A percentile compares a stretch with the other conserved stretches of the same genome.
Conservation (phyloP, 768 basidiomycete species). For the Boletus tylopilopsis region DNA sequence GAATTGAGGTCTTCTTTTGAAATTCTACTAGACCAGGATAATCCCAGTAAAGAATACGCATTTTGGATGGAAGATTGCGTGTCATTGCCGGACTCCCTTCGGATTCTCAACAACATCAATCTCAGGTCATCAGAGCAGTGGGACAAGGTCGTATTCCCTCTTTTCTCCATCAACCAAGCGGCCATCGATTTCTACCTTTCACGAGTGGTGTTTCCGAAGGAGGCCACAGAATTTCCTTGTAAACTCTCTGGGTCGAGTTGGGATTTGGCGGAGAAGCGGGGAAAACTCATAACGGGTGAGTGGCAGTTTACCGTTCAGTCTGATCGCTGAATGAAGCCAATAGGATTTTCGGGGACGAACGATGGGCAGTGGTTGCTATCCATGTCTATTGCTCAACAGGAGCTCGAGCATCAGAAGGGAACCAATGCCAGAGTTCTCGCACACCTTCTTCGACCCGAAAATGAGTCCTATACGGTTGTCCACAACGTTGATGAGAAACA, state of each 20-base stretch:
- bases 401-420: conserved; percentile 22
- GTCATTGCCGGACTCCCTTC: background rate
- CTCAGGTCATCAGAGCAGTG: conserved; percentile 7
- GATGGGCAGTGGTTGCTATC: conserved; percentile 36
- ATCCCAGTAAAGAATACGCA: background rate
- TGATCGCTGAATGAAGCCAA: background rate
- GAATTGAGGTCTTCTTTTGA: conserved; percentile 1
- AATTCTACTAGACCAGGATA: conserved; percentile 1
- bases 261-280: conserved; percentile 31
- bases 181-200: conserved; percentile 19
- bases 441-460: conserved; percentile 23
- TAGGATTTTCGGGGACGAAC: conserved; percentile 39
- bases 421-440: conserved; percentile 40
- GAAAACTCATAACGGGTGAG: conserved; percentile 6
- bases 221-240: conserved; percentile 28
- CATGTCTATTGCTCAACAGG: conserved; percentile 27
- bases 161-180: conserved; percentile 1
- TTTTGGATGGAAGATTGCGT: background rate
- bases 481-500: background rate
- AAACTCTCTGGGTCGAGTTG: conserved; percentile 31
- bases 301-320: background rate
- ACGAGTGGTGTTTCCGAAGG: conserved; percentile 31
- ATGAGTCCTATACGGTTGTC: conserved; percentile 8
- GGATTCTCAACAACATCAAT: background rate
- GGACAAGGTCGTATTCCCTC: background rate